Percentiles rank a stretch among this genome's conserved stretches.
These are phyloP conservation scores for Gaultheria prostrata DNA, from an alignment of 148 eudicot genomes.

Conservation along the genomic window DNA sequence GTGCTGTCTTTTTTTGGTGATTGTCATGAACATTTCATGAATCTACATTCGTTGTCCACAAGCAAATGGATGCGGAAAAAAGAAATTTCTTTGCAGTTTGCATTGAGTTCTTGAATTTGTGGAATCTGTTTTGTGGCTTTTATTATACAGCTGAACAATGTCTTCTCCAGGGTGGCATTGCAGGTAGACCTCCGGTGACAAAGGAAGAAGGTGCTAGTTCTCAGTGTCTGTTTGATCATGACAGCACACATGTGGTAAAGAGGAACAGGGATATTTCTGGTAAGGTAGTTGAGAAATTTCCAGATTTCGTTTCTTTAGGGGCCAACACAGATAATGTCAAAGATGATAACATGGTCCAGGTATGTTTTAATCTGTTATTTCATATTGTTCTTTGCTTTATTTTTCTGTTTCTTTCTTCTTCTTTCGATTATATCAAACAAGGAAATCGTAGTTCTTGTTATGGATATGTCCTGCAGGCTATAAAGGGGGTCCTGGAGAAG, in stretches of 20 bases:
- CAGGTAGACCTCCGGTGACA: constrained; percentile 21
- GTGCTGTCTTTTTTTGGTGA: background rate
- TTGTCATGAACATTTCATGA: background rate
- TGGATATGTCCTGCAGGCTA: constrained; percentile 44
- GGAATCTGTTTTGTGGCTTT: background rate
- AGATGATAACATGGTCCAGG: constrained; percentile 46
- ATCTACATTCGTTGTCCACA: constrained; percentile 2
- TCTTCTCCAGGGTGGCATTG: constrained; percentile 30
- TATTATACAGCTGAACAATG: constrained; percentile 6
- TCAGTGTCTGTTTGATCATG: background rate
- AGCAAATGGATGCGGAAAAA: background rate
- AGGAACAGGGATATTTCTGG: constrained; percentile 14
- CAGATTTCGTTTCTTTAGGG: constrained; percentile 19
- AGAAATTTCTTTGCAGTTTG: background rate
- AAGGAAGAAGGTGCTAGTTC: constrained; percentile 20
- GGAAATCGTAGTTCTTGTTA: background rate
- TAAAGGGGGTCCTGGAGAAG: constrained; percentile 54
- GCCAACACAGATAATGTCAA: constrained; percentile 27
- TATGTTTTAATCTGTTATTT: constrained; percentile 19
- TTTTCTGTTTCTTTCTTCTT: background rate
- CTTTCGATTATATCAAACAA: background rate
- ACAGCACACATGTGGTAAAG: constrained; percentile 4
- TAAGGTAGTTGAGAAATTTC: constrained; percentile 27
- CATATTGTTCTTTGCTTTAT: background rate
- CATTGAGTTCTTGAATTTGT: background rate